Evolutionary conservation across 805 yeast genomes (phyloP).

Genomic region (Tetrapisispora iriomotensis): DNA sequence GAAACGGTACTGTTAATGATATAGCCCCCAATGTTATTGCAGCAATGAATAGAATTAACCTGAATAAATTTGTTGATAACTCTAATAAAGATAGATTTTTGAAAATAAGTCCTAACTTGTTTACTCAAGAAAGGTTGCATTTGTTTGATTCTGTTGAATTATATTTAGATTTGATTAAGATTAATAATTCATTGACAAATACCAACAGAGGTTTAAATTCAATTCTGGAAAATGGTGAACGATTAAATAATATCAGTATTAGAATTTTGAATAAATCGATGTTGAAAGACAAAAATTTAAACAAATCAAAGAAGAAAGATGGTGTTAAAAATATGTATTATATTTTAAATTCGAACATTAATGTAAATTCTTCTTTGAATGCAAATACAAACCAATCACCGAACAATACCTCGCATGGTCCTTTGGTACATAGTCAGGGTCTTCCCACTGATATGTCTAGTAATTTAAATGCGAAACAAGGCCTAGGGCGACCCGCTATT

Average conservation of each 20-base stretch:
- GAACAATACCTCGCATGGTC: neutral
- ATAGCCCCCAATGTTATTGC: neutral
- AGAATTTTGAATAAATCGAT: conserved; percentile 27
- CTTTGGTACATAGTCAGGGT: too few relatives aligned
- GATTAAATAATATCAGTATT: conserved; percentile 28
- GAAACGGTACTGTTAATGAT: neutral
- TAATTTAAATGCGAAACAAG: neutral
- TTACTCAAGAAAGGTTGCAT: conserved; percentile 25
- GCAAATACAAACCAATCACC: neutral
- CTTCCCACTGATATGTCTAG: too few relatives aligned
- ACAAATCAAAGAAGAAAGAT: conserved; percentile 26
- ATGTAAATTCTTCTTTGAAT: neutral
- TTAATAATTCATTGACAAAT: conserved; percentile 6
- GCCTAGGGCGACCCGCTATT: neutral
- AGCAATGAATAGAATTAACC: neutral
- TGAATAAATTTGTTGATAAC: neutral
- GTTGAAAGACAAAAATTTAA: conserved; percentile 18
- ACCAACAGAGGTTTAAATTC: neutral
- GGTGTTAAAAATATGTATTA: conserved; percentile 28
- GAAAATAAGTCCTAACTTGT: conserved; percentile 26
- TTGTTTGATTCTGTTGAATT: conserved; percentile 25
- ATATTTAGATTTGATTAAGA: conserved; percentile 21
- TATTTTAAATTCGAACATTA: conserved; percentile 16
- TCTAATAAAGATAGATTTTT: conserved; percentile 10
- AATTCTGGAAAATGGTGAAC: conserved; percentile 25